Conservation (phyloP, 257 asterid species). For the Linderniella brevidens region DNA sequence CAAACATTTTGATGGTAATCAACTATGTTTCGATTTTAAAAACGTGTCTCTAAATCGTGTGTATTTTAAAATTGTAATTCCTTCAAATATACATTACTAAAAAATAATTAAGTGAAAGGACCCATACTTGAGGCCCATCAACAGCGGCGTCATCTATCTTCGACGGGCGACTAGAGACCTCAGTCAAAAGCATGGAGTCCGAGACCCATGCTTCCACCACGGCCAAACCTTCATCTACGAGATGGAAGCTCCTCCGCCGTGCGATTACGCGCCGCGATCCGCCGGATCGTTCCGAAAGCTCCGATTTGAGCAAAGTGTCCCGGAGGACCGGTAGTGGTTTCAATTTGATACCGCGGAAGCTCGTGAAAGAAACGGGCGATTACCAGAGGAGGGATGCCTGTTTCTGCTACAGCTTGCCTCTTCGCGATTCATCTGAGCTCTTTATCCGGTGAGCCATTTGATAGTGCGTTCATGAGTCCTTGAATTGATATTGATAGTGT, state of each 20-base stretch:
- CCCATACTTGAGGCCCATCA: too few species aligned
- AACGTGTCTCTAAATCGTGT: too few species aligned
- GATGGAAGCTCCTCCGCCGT: conserved; percentile 75
- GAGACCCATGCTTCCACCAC: background rate
- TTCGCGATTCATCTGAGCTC: conserved; percentile 40
- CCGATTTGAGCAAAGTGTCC: conserved; percentile 35
- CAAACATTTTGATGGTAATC: too few species aligned
- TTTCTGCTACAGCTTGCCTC: conserved; percentile 45
- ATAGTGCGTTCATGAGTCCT: background rate
- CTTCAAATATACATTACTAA: too few species aligned
- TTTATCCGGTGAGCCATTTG: conserved; percentile 29
- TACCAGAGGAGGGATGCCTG: conserved; percentile 30
- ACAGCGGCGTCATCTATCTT: too few species aligned
- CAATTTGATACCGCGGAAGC: conserved; percentile 42
- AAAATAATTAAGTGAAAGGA: too few species aligned
- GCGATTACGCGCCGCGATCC: conserved; percentile 38
- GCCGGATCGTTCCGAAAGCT: conserved; percentile 23
- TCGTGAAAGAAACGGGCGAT: conserved; percentile 21
- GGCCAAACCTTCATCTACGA: conserved; percentile 35
- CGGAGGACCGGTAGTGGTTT: conserved; percentile 54
- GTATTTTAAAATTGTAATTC: too few species aligned
- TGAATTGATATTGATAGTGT: too few species aligned
- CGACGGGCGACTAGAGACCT: too few species aligned
- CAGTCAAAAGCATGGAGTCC: conserved; percentile 11
- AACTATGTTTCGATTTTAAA: too few species aligned